These are phyloP conservation scores for Glycyrrhiza uralensis DNA, from an alignment of 306 rosid species.

Conservation along the genomic window DNA sequence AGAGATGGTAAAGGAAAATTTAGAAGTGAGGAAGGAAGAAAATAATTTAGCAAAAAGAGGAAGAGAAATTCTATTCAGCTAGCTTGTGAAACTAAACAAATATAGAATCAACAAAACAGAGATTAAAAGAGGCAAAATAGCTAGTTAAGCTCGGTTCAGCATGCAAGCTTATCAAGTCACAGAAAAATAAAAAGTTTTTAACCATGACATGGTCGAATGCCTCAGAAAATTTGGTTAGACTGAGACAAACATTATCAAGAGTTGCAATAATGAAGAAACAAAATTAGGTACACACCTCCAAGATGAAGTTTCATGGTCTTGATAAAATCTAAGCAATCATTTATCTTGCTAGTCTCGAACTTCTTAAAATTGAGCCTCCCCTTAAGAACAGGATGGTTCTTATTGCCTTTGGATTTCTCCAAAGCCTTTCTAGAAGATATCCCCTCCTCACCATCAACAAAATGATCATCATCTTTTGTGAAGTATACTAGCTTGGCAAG, in stretches of 20 bases:
- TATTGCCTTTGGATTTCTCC: constrained; percentile 34
- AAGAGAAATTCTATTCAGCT: neutral
- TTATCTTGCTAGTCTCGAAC: constrained; percentile 82
- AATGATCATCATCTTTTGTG: constrained; percentile 44
- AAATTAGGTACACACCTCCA: constrained; percentile 42
- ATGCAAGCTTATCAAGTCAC: neutral
- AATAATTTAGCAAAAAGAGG: neutral
- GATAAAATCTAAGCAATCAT: constrained; percentile 77
- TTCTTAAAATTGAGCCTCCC: constrained; percentile 82
- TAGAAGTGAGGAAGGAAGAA: neutral
- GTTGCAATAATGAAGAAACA: neutral
- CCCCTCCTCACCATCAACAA: constrained; percentile 33
- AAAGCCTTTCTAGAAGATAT: constrained; percentile 34
- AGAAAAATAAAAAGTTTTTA: neutral
- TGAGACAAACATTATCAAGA: constrained; percentile 4
- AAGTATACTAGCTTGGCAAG: constrained; percentile 82
- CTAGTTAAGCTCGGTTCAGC: neutral
- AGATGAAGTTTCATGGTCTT: constrained; percentile 61
- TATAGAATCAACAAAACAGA: neutral
- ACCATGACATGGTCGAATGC: neutral
- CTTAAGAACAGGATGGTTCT: constrained; percentile 39
- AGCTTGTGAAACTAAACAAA: neutral
- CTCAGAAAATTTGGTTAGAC: neutral
- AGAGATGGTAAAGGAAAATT: neutral
- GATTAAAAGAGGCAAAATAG: neutral